Evolutionary conservation across 2,329 filamentous ascomycete species (phyloP), one percentile per base, ranked within the genome.

Genomic region (Fusarium newnesense): DNA sequence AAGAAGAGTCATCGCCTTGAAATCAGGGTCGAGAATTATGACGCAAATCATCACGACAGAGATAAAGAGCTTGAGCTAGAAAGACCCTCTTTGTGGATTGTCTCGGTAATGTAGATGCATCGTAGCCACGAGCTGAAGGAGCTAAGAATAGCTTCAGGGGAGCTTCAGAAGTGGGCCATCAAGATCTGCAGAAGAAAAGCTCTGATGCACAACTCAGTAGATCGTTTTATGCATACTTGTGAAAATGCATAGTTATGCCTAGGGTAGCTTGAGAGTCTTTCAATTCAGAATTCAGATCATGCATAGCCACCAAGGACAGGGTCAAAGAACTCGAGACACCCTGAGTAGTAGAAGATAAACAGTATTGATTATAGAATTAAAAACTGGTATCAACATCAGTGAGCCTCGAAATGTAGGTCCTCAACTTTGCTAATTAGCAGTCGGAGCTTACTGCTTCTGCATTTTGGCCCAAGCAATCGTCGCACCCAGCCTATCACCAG

Each of bases 391-490:
- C 9, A 13, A n/a, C 1, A 19, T 49, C 15, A 42, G 16, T 32
- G 19, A 37, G 9, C 13, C 1, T 37, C 4, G 10, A 9, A 7
- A 5, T 9, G 11, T 4, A 15, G 8, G 2, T 4, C 9, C 10
- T 26, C 11, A 8, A 10, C 36, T 7, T 10, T 21, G 9, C 19
- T 3, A 4, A 4, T 3, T 28, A 26, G 11, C 4, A 34, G 11
- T 11, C 10, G 21, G 9, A 28, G 5, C n/a, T 16, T 1, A 40
- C 1, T 50, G 42, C 9, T 58, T 58, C 8, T 57, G 65, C 43
- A 59, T 60, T 21, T 73, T 73, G 0, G 70, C 70, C 70, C 70
- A 73, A 2, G 61, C 66, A 30, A 73, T 73, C 0, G 66, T 70
- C 0, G 40, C 70, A 1, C 34, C 19, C 34, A 73, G 7, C 1